These are phyloP conservation scores for Phoenix dactylifera DNA, from an alignment of 176 grass and related monocot species.

Conservation along the genomic window DNA sequence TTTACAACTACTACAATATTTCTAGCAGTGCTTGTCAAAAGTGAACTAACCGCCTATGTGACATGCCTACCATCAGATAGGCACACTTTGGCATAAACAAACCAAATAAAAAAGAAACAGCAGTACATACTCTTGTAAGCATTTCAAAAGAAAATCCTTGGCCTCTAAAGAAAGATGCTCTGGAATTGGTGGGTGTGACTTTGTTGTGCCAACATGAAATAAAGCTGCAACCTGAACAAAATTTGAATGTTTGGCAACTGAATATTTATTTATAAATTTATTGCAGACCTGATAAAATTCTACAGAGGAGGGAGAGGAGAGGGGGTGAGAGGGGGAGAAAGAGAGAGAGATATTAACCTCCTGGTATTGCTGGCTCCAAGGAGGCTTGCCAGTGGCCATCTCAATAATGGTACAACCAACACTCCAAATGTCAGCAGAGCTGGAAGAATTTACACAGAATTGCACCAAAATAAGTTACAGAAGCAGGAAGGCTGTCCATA, in stretches of 20 bases:
- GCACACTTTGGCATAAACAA: too few species aligned
- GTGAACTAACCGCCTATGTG: too few species aligned
- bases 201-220: constrained; percentile 96
- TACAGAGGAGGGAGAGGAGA: too few species aligned
- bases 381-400: constrained; percentile 98
- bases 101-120: constrained; percentile 1
- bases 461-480: constrained; percentile 2
- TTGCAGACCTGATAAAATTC: too few species aligned
- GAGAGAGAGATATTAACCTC: constrained; percentile 33
- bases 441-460: constrained; percentile 29
- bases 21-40: too few species aligned
- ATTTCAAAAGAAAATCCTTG: constrained; percentile 97
- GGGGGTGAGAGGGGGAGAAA: too few species aligned
- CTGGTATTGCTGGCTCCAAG: constrained; percentile 96
- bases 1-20: too few species aligned
- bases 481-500: too few species aligned
- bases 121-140: constrained; percentile 86
- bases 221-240: constrained; percentile 75
- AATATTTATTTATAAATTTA: too few species aligned
- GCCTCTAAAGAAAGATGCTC: constrained; percentile 84
- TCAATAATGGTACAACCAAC: constrained; percentile 99
- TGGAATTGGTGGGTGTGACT: constrained; percentile 96
- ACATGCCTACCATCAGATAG: too few species aligned
- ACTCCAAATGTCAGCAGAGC: constrained; percentile 99
- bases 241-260: constrained; percentile 3